Evolutionary conservation across 768 basidiomycete genomes (phyloP).

Genomic region (Strobilomyces dryophilus): DNA sequence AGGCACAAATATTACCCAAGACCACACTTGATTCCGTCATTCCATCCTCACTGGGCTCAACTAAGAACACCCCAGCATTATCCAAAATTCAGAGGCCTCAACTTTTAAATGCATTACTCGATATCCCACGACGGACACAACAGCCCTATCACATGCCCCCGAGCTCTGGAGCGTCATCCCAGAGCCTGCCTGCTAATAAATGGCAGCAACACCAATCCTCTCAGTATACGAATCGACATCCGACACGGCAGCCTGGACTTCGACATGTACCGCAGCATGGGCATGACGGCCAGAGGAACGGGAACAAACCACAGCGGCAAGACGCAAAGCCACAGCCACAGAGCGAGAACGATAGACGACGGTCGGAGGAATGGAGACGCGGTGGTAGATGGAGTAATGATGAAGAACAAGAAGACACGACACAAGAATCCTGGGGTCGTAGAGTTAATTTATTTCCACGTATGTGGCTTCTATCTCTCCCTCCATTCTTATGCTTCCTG

Average conservation of each 20-base stretch:
- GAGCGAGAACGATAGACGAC: constrained; percentile 21
- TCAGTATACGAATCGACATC: constrained; percentile 17
- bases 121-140: constrained; percentile 33
- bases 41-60: constrained; percentile 32
- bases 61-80: constrained; percentile 38
- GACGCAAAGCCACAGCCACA: constrained; percentile 17
- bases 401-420: constrained; percentile 31
- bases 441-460: constrained; percentile 41
- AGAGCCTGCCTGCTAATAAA: constrained; percentile 7
- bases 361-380: constrained; percentile 29
- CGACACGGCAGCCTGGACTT: constrained; percentile 18
- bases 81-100: constrained; percentile 50
- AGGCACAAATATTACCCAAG: constrained; percentile 38
- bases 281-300: constrained; percentile 19
- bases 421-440: constrained; percentile 31
- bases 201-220: constrained; percentile 22
- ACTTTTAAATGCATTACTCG: constrained; percentile 50
- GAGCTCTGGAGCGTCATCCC: constrained; percentile 7
- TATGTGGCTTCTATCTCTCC: constrained; percentile 20
- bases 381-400: constrained; percentile 34
- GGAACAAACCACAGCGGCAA: constrained; percentile 21
- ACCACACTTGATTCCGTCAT: constrained; percentile 38
- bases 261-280: constrained; percentile 25
- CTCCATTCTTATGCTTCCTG: constrained; percentile 18
- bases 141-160: constrained; percentile 21